Conservation (phyloP, 2,329 filamentous ascomycete species). For the Colletotrichum costaricense region DNA sequence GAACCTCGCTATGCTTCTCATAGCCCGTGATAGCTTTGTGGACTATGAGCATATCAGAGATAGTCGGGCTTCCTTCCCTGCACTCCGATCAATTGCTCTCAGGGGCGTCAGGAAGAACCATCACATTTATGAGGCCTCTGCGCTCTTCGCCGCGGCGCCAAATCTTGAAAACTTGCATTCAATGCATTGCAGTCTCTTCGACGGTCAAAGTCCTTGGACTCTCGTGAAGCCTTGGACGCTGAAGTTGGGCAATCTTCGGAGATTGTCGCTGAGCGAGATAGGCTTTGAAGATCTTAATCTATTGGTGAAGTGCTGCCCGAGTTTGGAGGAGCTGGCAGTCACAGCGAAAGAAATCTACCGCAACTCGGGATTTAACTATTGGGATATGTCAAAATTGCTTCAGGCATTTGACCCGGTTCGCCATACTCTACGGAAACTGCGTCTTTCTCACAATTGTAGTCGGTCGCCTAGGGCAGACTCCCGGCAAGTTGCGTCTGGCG, state of each 20-base stretch:
- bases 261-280: constrained; percentile 11
- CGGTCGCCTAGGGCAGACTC: not conserved
- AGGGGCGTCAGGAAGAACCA: constrained; percentile 16
- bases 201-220: constrained; percentile 11
- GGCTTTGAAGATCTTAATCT: constrained; percentile 13
- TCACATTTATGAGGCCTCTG: constrained; percentile 14
- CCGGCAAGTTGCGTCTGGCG: not conserved
- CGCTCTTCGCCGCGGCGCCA: constrained; percentile 15
- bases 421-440: constrained; percentile 9
- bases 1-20: not conserved
- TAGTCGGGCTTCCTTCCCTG: not conserved
- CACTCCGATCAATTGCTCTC: not conserved
- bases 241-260: not conserved
- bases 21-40: constrained; percentile 23
- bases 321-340: constrained; percentile 18
- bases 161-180: constrained; percentile 10
- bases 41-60: constrained; percentile 18
- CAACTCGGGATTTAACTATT: constrained; percentile 11
- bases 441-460: not conserved
- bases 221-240: constrained; percentile 7
- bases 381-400: constrained; percentile 22
- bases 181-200: constrained; percentile 16
- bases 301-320: constrained; percentile 14
- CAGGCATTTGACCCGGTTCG: constrained; percentile 5
- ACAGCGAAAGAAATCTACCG: constrained; percentile 13